These are phyloP conservation scores for Pelargonium citronellum DNA, from an alignment of 441 rosid genomes.

Conservation along the genomic window DNA sequence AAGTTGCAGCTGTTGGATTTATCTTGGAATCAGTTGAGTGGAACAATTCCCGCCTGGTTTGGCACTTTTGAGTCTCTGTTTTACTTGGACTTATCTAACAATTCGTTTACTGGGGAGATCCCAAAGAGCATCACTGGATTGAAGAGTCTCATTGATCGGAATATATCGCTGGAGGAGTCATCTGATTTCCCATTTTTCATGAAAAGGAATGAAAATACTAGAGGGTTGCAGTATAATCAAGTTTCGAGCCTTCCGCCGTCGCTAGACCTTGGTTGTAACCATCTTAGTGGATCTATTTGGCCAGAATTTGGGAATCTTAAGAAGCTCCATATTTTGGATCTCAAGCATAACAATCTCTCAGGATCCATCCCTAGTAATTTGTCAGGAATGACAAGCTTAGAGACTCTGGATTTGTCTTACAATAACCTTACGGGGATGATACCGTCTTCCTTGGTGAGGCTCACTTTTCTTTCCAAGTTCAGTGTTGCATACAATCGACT, in stretches of 20 bases:
- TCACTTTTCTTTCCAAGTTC: constrained; percentile 63
- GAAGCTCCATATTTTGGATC: constrained; percentile 57
- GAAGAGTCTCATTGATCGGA: constrained; percentile 39
- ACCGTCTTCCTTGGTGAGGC: constrained; percentile 45
- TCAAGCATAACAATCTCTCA: constrained; percentile 42
- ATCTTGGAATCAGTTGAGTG: constrained; percentile 61
- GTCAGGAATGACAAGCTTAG: constrained; percentile 72
- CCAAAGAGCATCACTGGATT: constrained; percentile 51
- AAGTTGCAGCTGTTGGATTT: constrained; percentile 65
- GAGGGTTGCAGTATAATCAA: constrained; percentile 66
- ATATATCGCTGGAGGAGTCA: constrained; percentile 49
- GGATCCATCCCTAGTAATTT: constrained; percentile 56
- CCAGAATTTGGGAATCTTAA: constrained; percentile 62
- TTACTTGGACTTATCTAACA: constrained; percentile 81
- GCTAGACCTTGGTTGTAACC: constrained; percentile 49
- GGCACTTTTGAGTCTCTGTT: constrained; percentile 45
- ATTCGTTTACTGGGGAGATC: constrained; percentile 56
- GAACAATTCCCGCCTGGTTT: constrained; percentile 58
- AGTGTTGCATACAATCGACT: constrained; percentile 60
- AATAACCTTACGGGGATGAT: constrained; percentile 55
- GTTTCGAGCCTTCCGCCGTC: constrained; percentile 65
- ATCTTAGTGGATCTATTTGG: constrained; percentile 64
- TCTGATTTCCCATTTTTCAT: constrained; percentile 65
- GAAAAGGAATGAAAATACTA: constrained; percentile 46
- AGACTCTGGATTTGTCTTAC: constrained; percentile 58